Percentiles rank a stretch among this genome's conserved stretches.
Evolutionary conservation across 352 stramenopile species (phyloP).

Genomic region (Phytophthora hibernalis): DNA sequence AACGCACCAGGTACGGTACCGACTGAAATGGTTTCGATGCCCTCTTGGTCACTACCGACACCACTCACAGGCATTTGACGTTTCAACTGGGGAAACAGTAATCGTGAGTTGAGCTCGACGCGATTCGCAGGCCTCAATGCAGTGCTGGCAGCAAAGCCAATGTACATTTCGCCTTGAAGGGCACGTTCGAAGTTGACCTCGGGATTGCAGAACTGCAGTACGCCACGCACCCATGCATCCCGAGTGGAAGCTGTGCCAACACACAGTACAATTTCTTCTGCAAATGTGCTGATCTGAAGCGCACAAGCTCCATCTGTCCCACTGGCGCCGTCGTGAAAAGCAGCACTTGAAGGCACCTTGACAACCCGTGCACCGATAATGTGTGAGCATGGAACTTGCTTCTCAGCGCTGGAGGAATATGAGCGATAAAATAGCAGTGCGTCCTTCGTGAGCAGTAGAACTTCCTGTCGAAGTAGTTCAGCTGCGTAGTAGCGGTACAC

Average conservation of each 20-base stretch:
- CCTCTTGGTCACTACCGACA: slow-evolving; percentile 5
- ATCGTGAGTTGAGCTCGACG: slow-evolving; percentile 68
- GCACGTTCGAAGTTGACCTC: slow-evolving; percentile 55
- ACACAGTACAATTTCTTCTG: slow-evolving; percentile 79
- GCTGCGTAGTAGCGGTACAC: slow-evolving; percentile 75
- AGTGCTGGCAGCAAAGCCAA: slow-evolving; percentile 45
- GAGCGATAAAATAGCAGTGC: slow-evolving; percentile 74
- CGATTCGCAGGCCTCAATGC: slow-evolving; percentile 58
- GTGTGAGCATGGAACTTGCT: slow-evolving; percentile 47
- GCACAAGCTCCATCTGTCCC: slow-evolving; percentile 48
- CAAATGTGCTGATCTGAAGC: slow-evolving; percentile 77
- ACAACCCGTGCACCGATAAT: slow-evolving; percentile 63
- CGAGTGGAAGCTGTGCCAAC: slow-evolving; percentile 65
- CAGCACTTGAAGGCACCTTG: slow-evolving; percentile 31
- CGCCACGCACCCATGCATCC: slow-evolving; percentile 68
- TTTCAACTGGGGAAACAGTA: slow-evolving; percentile 56
- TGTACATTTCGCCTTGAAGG: slow-evolving; percentile 44
- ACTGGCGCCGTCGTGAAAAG: slow-evolving; percentile 13
- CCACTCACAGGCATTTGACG: background rate
- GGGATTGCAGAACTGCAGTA: slow-evolving; percentile 64
- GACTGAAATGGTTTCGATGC: slow-evolving; percentile 10
- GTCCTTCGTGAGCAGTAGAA: slow-evolving; percentile 68
- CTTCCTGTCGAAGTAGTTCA: slow-evolving; percentile 74
- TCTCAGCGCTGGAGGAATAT: slow-evolving; percentile 63
- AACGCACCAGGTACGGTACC: slow-evolving; percentile 23